Conservation (phyloP, 163 green algal species). For the Volvox carteri region DNA sequence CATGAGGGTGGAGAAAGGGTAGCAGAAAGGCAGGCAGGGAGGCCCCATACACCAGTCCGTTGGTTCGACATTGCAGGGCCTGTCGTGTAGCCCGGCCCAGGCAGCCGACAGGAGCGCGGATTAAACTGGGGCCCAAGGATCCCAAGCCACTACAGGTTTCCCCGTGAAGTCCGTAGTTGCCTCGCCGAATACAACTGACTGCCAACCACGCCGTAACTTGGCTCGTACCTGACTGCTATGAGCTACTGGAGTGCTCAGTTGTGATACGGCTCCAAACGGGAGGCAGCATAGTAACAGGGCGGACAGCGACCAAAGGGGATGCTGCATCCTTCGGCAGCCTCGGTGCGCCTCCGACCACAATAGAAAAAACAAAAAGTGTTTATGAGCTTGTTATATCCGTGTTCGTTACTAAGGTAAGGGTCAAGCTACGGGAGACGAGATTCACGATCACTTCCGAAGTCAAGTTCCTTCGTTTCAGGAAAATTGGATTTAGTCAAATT, state of each 20-base stretch:
- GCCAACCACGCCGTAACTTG: not conserved
- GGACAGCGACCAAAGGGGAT: not conserved
- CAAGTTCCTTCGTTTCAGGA: too few species aligned
- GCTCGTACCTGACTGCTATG: constrained; percentile 59
- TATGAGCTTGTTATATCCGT: not conserved
- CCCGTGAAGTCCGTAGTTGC: too few species aligned
- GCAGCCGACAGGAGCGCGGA: too few species aligned
- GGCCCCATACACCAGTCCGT: too few species aligned
- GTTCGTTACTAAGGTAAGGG: not conserved
- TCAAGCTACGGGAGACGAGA: not conserved
- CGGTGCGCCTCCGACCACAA: not conserved
- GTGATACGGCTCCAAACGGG: constrained; percentile 1
- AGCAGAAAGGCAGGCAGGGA: too few species aligned
- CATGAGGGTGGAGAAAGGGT: too few species aligned
- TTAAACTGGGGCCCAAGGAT: too few species aligned
- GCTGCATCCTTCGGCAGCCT: not conserved
- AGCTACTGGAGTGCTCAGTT: constrained; percentile 62
- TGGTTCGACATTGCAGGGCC: too few species aligned
- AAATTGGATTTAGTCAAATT: too few species aligned
- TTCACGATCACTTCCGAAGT: not conserved
- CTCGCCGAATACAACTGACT: not conserved
- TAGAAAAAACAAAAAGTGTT: not conserved
- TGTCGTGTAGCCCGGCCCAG: too few species aligned
- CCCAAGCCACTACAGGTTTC: too few species aligned
- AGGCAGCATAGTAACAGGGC: not conserved